These are phyloP conservation scores for Suhomyces chickasaworum DNA, from an alignment of 1,139 yeast genomes.

Conservation along the genomic window DNA sequence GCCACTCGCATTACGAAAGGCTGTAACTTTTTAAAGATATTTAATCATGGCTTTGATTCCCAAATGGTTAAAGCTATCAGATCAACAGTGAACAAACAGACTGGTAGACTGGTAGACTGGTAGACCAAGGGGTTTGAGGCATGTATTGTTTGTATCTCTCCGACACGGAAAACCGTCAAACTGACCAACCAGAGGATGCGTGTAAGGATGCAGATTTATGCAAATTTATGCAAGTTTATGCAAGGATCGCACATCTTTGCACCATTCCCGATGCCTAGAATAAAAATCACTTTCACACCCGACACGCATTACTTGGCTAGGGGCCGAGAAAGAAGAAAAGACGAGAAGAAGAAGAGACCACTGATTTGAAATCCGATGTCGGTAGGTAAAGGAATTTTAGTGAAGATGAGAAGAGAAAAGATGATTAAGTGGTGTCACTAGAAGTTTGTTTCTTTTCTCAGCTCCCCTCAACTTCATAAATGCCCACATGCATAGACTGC, in stretches of 20 bases:
- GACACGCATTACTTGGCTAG: neutral
- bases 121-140: too few relatives aligned
- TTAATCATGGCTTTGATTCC: neutral
- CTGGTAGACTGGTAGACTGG: too few relatives aligned
- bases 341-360: neutral
- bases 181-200: neutral
- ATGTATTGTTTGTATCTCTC: neutral
- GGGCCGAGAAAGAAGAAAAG: neutral
- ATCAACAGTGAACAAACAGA: neutral
- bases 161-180: neutral
- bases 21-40: neutral
- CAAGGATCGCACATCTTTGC: neutral
- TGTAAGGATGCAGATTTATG: neutral
- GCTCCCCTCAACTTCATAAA: neutral
- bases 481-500: neutral
- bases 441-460: too few relatives aligned
- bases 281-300: neutral
- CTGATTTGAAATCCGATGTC: neutral
- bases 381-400: too few relatives aligned
- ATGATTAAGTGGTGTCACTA: too few relatives aligned
- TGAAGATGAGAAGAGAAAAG: too few relatives aligned
- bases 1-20: neutral
- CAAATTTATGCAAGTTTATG: neutral
- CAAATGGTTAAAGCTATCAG: neutral
- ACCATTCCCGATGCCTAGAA: constrained; percentile 1